Percentiles rank a stretch among this genome's conserved stretches.
These are phyloP conservation scores for Thamnidium elegans DNA, from an alignment of 192 early-diverging fungal species.

Conservation along the genomic window DNA sequence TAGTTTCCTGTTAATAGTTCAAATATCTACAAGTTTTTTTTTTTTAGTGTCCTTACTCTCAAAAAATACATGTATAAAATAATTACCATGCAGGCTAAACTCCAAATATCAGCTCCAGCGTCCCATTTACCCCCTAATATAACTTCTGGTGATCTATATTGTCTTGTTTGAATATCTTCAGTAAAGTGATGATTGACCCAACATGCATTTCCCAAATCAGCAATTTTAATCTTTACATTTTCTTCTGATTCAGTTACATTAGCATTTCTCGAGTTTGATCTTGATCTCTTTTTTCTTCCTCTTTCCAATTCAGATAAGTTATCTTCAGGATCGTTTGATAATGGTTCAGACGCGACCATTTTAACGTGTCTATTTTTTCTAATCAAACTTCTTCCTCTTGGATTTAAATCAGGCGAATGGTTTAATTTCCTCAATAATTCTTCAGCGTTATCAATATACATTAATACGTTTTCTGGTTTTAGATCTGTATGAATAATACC, in stretches of 20 bases:
- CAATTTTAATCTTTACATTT: slow-evolving; percentile 82
- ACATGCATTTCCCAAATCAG: slow-evolving; percentile 95
- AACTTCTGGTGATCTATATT: slow-evolving; percentile 95
- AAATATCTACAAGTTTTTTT: slow-evolving; percentile 52
- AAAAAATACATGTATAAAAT: too few relatives aligned
- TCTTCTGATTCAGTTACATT: neutral
- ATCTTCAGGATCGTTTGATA: slow-evolving; percentile 24
- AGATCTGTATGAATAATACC: slow-evolving; percentile 97
- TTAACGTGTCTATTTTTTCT: slow-evolving; percentile 18
- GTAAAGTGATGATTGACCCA: slow-evolving; percentile 96
- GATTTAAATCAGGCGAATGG: slow-evolving; percentile 1
- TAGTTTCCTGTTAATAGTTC: slow-evolving; percentile 94
- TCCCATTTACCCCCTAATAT: slow-evolving; percentile 89
- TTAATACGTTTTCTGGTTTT: slow-evolving; percentile 96
- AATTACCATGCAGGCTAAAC: slow-evolving; percentile 82
- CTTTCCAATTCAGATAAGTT: neutral
- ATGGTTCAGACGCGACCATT: slow-evolving; percentile 31
- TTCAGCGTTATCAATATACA: slow-evolving; percentile 88
- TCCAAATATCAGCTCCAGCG: slow-evolving; percentile 88
- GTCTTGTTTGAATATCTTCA: slow-evolving; percentile 94
- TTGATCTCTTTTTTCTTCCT: slow-evolving; percentile 11
- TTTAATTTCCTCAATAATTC: slow-evolving; percentile 56
- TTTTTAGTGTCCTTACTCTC: neutral
- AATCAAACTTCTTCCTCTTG: slow-evolving; percentile 21
- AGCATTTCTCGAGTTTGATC: neutral